Base-by-base conservation (phyloP, 495 filamentous ascomycete species). In the Filosporella fistucella region DNA sequence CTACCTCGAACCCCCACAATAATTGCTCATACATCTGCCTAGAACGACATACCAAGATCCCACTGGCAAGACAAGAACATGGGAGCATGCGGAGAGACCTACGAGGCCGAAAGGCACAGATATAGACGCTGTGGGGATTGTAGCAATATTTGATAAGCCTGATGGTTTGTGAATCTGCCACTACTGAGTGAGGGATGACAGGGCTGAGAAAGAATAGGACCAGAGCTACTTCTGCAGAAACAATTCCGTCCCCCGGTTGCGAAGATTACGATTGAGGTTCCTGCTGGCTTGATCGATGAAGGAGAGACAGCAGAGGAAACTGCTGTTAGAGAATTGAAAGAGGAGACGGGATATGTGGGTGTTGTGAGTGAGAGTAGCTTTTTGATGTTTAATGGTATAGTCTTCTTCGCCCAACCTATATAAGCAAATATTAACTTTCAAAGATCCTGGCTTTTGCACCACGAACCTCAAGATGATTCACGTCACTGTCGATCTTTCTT, bases 271-370 rank as follows among this genome's bases (percentile, higher is more conserved):
- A 85, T 96, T 47, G 91, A 96, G 60, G 74, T 94, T 2, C 91
- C 91, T 0, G 91, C 91, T 3, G 91, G 91, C 0, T 66, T 96
- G 8, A 78, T 95, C 12, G 91, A 96, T 65, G 83, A 80, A 7
- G 81, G 78, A 23, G 91, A 96, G 63, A 86, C 80, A 0, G 78
- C 84, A 1, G 85, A 90, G 56, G 64, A 86, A 49, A 85, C 85
- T 44, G 91, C 91, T 7, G 74, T 95, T 12, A 72, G 91, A n/a
- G 91, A 96, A 60, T 71, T 98, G 49, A 89, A 80, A 54, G 93
- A 98, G 65, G 93, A 98, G 66, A 96, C 93, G 0, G 93, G 93
- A 4, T 96, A 93, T 62, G 77, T 88, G 24, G 90, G 85, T 14
- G 72, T 79, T 26, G 81, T 76, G 1, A 65, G 75, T 33, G 74